Evolutionary conservation across 2,329 filamentous ascomycete species (phyloP).

Genomic region (Talaromyces sp.): DNA sequence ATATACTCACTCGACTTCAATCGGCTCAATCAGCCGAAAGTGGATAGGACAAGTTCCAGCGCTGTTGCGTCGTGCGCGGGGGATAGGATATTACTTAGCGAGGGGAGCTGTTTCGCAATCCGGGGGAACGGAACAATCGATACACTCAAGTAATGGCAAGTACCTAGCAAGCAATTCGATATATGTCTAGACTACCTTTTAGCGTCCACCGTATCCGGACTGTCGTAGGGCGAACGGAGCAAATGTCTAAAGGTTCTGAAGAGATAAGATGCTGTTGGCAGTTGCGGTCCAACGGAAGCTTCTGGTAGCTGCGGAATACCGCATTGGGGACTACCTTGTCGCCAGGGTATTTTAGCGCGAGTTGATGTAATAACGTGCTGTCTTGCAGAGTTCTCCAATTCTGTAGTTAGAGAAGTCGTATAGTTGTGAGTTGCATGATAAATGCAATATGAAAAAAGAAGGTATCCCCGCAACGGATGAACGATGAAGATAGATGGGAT

Average conservation of each 20-base stretch:
- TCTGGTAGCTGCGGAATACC: background rate
- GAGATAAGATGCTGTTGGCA: background rate
- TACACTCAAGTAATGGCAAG: background rate
- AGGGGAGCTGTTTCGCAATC: background rate
- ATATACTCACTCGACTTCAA: background rate
- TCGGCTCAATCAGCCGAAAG: background rate
- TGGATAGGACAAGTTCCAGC: background rate
- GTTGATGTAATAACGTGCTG: background rate
- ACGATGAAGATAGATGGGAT: background rate
- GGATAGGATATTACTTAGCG: background rate
- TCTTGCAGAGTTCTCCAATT: background rate
- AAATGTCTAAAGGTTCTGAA: background rate
- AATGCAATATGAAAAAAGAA: background rate
- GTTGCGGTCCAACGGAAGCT: constrained; percentile 7
- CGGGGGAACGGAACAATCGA: background rate
- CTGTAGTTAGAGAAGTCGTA: background rate
- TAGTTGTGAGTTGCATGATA: background rate
- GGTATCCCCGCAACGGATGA: background rate
- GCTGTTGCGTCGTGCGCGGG: constrained; percentile 1
- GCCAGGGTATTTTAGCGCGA: background rate
- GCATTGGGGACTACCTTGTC: background rate
- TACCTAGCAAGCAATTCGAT: background rate
- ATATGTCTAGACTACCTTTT: background rate
- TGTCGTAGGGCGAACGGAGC: constrained; percentile 1
- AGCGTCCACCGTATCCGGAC: background rate